Evolutionary conservation across 805 yeast species (phyloP).

Genomic region (Saturnispora besseyi): DNA sequence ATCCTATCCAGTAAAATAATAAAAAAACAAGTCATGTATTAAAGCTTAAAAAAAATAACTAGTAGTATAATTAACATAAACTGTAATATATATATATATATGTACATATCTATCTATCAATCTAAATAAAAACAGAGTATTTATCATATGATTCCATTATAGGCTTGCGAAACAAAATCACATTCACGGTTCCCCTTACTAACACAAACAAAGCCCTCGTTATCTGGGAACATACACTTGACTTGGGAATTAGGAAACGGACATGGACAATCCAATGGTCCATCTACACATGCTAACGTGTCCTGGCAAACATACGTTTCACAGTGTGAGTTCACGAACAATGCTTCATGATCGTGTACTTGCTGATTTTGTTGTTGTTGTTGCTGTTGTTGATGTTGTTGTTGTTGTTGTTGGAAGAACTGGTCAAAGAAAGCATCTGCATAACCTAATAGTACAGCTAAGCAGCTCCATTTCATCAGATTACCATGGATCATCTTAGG

Average conservation of each 20-base stretch:
- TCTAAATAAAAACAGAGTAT: no score
- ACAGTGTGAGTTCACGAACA: constrained; percentile 33
- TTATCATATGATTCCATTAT: constrained; percentile 42
- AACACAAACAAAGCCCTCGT: constrained; percentile 57
- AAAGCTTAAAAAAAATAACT: no score
- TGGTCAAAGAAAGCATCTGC: constrained; percentile 19
- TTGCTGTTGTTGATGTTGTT: constrained; percentile 23
- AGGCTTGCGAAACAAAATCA: constrained; percentile 73
- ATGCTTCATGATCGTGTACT: constrained; percentile 29
- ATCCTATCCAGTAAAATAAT: no score
- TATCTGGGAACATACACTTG: constrained; percentile 69
- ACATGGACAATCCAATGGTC: constrained; percentile 76
- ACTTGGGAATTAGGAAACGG: constrained; percentile 79
- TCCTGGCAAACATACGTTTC: constrained; percentile 69
- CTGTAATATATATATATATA: not conserved
- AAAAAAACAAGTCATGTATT: not conserved
- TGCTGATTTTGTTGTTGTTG: constrained; percentile 32
- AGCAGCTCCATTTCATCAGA: not conserved
- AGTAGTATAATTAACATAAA: not conserved
- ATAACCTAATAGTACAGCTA: not conserved
- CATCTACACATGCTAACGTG: constrained; percentile 67
- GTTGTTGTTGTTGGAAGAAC: constrained; percentile 14
- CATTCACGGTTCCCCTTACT: constrained; percentile 77
- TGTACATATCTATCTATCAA: no score
- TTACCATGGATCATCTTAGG: not conserved